These are phyloP conservation scores for Penicillium verhagenii DNA, from an alignment of 495 filamentous ascomycete species.

Conservation along the genomic window DNA sequence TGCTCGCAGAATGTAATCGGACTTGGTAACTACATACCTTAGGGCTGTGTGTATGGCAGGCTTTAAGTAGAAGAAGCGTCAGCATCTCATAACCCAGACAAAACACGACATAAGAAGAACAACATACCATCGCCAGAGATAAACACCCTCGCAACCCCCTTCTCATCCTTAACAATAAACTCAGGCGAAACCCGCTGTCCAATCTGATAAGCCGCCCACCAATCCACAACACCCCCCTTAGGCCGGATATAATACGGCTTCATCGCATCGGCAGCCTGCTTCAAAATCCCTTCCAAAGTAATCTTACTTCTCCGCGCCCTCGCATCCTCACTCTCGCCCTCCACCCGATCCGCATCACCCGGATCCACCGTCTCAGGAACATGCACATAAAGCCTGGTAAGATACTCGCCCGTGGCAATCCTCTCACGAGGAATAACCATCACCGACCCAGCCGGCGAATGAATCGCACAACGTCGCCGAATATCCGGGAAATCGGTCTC, in stretches of 20 bases:
- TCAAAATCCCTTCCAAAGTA: slow-evolving; percentile 40
- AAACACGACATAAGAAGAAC: not conserved
- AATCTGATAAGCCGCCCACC: slow-evolving; percentile 67
- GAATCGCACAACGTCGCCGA: slow-evolving; percentile 62
- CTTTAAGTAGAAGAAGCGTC: slow-evolving; percentile 10
- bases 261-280: slow-evolving; percentile 42
- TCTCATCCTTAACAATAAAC: slow-evolving; percentile 59
- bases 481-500: slow-evolving; percentile 74
- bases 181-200: slow-evolving; percentile 69
- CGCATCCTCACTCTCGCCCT: slow-evolving; percentile 22
- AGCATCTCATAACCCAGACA: not conserved
- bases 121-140: slow-evolving; percentile 59
- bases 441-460: slow-evolving; percentile 63
- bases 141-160: slow-evolving; percentile 54
- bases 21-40: slow-evolving; percentile 46
- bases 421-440: slow-evolving; percentile 71
- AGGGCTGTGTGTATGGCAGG: slow-evolving; percentile 63
- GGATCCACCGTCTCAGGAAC: slow-evolving; percentile 35
- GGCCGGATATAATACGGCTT: slow-evolving; percentile 47
- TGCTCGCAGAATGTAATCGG: not conserved
- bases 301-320: slow-evolving; percentile 37
- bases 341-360: slow-evolving; percentile 12
- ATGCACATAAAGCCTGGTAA: slow-evolving; percentile 67
- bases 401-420: slow-evolving; percentile 51
- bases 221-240: slow-evolving; percentile 49